A percentile compares a stretch with the other conserved stretches of the same genome.
Conservation (phyloP, 148 eudicot species). For the Beta vulgaris region DNA sequence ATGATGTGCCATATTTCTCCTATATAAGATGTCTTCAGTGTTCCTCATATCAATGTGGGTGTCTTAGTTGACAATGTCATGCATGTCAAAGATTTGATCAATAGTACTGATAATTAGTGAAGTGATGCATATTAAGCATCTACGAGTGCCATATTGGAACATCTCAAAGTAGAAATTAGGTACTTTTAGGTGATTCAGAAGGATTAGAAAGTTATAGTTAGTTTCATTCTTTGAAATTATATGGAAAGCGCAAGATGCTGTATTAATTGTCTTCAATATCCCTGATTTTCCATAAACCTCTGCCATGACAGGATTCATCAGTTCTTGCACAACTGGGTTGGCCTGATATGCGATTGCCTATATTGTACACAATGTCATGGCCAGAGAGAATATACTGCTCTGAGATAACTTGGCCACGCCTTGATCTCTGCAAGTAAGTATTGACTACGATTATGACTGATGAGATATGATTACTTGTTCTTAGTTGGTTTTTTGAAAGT, state of each 20-base stretch:
- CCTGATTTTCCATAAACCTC: slow-evolving; percentile 7
- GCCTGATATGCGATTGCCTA: slow-evolving; percentile 99
- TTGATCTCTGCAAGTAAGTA: slow-evolving; percentile 96
- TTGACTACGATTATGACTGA: neutral
- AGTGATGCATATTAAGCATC: neutral
- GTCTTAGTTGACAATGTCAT: neutral
- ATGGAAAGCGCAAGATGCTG: neutral
- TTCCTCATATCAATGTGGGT: neutral
- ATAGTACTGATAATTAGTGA: no score
- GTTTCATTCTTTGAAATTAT: neutral
- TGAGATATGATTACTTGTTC: neutral
- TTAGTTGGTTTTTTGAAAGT: slow-evolving; percentile 9
- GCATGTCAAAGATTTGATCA: neutral
- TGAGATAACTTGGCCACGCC: slow-evolving; percentile 98
- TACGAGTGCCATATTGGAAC: neutral
- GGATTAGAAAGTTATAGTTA: neutral
- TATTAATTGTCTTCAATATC: neutral
- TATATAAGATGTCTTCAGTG: neutral
- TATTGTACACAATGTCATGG: slow-evolving; percentile 96
- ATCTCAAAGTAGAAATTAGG: neutral
- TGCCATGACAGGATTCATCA: slow-evolving; percentile 72
- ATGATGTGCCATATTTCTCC: neutral
- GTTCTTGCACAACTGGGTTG: slow-evolving; percentile 94
- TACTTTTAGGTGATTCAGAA: neutral
- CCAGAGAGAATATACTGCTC: slow-evolving; percentile 93